Evolutionary conservation across 2,329 filamentous ascomycete genomes (phyloP), one percentile per base, ranked within the genome.

Genomic region (Chrysoporthe austroafricana): DNA sequence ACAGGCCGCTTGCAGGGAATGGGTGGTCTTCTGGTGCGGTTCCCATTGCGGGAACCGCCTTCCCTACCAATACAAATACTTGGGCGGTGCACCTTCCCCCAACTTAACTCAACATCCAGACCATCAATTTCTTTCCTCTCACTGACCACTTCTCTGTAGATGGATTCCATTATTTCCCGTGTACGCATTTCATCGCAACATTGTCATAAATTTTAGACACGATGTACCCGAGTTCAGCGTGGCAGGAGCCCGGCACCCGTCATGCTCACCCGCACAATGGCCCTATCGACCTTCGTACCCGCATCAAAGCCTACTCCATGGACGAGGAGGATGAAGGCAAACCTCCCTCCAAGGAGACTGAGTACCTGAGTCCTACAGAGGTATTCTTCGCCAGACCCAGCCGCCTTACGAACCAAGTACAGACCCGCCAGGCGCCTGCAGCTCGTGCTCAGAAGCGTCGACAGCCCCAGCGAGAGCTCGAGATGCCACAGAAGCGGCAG

Each of bases 371-470:
- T 13, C 58, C 62, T 14, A 70, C 68, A 2, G 66, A 64, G 11
- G 66, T 62, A 1, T 70, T 70, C 66, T 70, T 70, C 11, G 68
- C 66, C 32, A 68, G 52, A 16, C 66, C 57, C 16, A 61, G 46
- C 58, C 58, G 26, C 8, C 46, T 34, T 26, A 39, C 21, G 9
- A 61, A 43, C 21, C 62, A 58, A 8, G 18, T 16, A 14, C 48
- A 64, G 14, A 26, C 34, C 34, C 57, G 36, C 39, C 13, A 57
- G 39, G 36, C 14, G 13, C 50, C 62, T 11, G 34, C 32, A 13
- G 39, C 42, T 16, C 64, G 34, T 39, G 52, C 36, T 11, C 42
- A 56, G 14, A 48, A 69, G 52, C 62, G 65, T 34, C 52, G 43
- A 21, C n/a, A 60, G 3, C 21, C 11, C 32, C 44, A 52, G 34